Conservation (phyloP, 306 rosid species). For the Morella rubra region DNA sequence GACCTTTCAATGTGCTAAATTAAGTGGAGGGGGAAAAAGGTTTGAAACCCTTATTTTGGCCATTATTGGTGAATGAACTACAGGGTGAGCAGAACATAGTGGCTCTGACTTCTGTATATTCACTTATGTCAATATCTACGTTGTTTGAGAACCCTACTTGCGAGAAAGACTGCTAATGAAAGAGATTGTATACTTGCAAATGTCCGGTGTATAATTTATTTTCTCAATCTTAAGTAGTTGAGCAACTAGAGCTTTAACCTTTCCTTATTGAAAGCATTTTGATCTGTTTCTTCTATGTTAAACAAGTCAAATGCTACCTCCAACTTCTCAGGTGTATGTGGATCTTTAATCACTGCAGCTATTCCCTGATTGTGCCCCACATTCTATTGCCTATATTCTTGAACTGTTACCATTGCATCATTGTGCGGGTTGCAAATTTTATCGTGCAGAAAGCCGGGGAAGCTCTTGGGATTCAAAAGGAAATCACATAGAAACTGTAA, state of each 20-base stretch:
- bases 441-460: conserved; percentile 78
- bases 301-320: neutral
- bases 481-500: conserved; percentile 65
- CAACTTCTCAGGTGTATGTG: neutral
- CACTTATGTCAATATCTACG: neutral
- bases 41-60: neutral
- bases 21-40: no score
- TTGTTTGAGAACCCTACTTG: neutral
- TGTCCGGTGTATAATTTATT: neutral
- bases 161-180: neutral
- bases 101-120: neutral
- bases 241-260: neutral
- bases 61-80: neutral
- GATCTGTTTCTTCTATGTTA: conserved; percentile 2
- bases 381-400: conserved; percentile 66
- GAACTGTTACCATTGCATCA: conserved; percentile 67
- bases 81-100: neutral
- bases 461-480: conserved; percentile 72
- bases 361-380: conserved; percentile 86
- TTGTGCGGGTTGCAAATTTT: conserved; percentile 75
- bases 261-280: neutral
- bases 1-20: no score
- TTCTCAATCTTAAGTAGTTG: neutral
- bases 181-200: neutral
- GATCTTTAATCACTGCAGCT: conserved; percentile 54